Percentiles rank a stretch among this genome's conserved stretches.
These are phyloP conservation scores for Claviceps quebecensis DNA, from an alignment of 2,329 filamentous ascomycete genomes.

Conservation along the genomic window DNA sequence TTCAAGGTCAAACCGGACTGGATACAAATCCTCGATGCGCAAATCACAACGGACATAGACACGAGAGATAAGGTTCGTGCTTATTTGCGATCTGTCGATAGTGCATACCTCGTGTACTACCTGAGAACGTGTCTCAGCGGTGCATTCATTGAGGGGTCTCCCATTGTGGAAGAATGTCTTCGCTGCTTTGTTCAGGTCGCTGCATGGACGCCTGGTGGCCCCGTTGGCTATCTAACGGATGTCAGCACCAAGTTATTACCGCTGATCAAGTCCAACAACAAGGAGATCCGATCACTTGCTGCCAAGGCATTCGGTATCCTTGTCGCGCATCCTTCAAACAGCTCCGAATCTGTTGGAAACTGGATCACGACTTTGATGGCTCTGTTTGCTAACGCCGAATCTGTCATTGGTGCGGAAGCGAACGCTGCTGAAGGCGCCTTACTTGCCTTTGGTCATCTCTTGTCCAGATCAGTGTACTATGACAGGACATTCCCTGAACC, in stretches of 20 bases:
- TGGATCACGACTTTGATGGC: conserved; percentile 20
- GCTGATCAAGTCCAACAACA: conserved; percentile 57
- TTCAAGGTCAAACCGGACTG: conserved; percentile 63
- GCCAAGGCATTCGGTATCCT: conserved; percentile 65
- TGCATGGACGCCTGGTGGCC: conserved; percentile 34
- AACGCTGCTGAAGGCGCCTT: conserved; percentile 33
- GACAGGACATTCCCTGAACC: conserved; percentile 16
- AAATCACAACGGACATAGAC: conserved; percentile 54
- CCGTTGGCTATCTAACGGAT: conserved; percentile 34
- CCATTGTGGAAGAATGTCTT: conserved; percentile 32
- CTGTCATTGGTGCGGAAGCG: conserved; percentile 27
- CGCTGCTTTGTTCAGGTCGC: conserved; percentile 40
- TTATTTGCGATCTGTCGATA: conserved; percentile 33
- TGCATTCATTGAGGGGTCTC: conserved; percentile 30
- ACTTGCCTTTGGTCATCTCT: conserved; percentile 29
- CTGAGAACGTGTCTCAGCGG: conserved; percentile 44
- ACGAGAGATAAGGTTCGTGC: conserved; percentile 44
- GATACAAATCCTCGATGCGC: conserved; percentile 64
- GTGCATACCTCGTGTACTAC: conserved; percentile 26
- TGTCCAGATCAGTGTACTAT: conserved; percentile 32
- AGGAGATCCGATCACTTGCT: conserved; percentile 49
- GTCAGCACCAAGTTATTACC: conserved; percentile 39
- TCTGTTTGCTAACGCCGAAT: conserved; percentile 31
- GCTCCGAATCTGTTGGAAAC: conserved; percentile 17
- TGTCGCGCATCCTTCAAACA: conserved; percentile 45